Evolutionary conservation across 306 rosid genomes (phyloP).

Genomic region (Cucurbita ficifolia): DNA sequence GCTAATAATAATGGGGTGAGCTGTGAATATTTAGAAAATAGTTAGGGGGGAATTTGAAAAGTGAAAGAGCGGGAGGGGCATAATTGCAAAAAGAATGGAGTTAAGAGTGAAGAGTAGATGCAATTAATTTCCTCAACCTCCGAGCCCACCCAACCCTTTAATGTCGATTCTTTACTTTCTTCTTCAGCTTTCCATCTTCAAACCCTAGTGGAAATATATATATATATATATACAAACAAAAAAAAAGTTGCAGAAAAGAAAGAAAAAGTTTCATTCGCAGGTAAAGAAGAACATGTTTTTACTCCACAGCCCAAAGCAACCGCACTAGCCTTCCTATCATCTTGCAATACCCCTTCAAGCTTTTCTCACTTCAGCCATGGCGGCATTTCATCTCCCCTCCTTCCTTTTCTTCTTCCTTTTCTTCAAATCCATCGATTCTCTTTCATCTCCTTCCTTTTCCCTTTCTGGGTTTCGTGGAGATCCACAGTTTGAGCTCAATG

Average conservation of each 20-base stretch:
- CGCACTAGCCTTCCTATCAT: slow-evolving; percentile 2
- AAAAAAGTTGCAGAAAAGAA: not conserved
- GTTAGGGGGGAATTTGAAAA: not conserved
- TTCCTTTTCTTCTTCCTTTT: slow-evolving; percentile 23
- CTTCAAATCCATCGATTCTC: slow-evolving; percentile 27
- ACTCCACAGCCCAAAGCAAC: slow-evolving; percentile 21
- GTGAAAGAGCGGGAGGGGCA: slow-evolving; percentile 8
- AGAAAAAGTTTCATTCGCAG: not conserved
- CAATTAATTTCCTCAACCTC: slow-evolving; percentile 69
- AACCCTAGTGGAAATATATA: slow-evolving; percentile 45
- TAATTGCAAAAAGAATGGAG: slow-evolving; percentile 13
- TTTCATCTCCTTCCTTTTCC: slow-evolving; percentile 37
- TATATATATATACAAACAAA: not conserved
- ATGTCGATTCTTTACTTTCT: slow-evolving; percentile 44
- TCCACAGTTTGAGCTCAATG: slow-evolving; percentile 32
- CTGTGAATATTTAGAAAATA: not conserved
- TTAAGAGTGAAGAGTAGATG: slow-evolving; percentile 23
- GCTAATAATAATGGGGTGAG: not conserved
- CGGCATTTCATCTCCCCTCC: slow-evolving; percentile 20
- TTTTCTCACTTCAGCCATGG: slow-evolving; percentile 45
- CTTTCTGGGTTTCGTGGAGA: slow-evolving; percentile 43
- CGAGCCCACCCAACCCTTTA: slow-evolving; percentile 23
- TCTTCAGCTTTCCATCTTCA: slow-evolving; percentile 32
- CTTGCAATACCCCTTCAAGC: slow-evolving; percentile 29
- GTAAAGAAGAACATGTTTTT: slow-evolving; percentile 29